Base-by-base conservation (phyloP, 2,329 filamentous ascomycete genomes). In the Rhynchosporium graminicola region DNA sequence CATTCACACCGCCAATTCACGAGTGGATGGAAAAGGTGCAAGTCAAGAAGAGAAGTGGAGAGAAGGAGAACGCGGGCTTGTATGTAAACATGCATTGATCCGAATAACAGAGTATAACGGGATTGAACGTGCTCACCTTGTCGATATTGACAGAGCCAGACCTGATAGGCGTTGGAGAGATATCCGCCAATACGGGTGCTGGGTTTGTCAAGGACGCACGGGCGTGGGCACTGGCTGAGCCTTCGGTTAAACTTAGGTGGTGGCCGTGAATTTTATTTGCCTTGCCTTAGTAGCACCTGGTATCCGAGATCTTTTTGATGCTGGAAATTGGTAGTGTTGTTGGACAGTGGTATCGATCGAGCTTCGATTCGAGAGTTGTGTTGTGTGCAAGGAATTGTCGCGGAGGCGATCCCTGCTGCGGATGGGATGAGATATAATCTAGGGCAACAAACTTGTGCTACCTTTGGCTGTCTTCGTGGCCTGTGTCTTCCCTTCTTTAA, bases 151-250 rank as follows among this genome's bases (percentile, higher is more conserved):
- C 50, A 62, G 66, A 54, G 55, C 59, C 52, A 63, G 47, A 48
- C 51, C 56, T 54, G 67, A 68, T 64, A 46, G 57, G 60, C 57
- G 51, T 67, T 66, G 64, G 64, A 65, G 67, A 64, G 51, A 61
- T 68, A 68, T 67, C 67, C 69, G 68, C 69, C 67, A 72, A 70
- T 69, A 62, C 65, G 69, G 70, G 58, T 68, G 59, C 65, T 63
- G 69, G 69, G 65, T 67, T 65, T 70, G 62, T 63, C 63, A 69
- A 68, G 56, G 63, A 57, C 63, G 71, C 69, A 73, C 71, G 68
- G 70, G 62, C 63, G 20, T 20, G 20, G 20, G 20, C 20, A 20
- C 20, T 20, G 20, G 64, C 65, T 63, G 59, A 69, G 63, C 65
- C 55, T 65, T 65, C 66, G 66, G 63, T 64, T 66, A 69, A 69